Base-by-base conservation (phyloP, 768 basidiomycete species). In the Tricholoma saponaceum region DNA sequence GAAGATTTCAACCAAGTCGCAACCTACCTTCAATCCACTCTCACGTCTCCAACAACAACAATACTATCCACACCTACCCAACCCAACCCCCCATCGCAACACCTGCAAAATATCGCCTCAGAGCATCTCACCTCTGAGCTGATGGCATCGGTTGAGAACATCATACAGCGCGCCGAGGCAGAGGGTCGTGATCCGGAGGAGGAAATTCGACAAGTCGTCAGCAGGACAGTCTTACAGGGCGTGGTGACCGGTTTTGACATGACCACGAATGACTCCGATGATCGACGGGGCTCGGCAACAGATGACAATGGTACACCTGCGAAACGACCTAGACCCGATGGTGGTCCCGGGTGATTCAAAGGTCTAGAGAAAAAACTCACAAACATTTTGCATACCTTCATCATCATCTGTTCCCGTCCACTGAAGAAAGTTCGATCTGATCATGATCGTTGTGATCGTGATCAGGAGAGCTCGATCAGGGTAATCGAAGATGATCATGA, bases 1-100 rank as follows among this genome's bases (percentile, higher is more conserved):
- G 85, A 89, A 61, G 90, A 93, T 39, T 90, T 86, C 66, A 84
- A 85, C 18, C 76, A 81, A 26, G 82, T 92, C 49, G 80, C 89
- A 2, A 75, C 72, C 14, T 89, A 82, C 70, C 72, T 92, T 44
- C 79, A 82, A 60, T 75, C 80, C 7, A 70, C 66, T 46, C 64
- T 61, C 47, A 54, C 59, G 28, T 61, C 59, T 2, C 9, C 53
- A 18, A 1, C 53, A 26, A 8, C 26, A 44, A 44, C 64, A 55
- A 32, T 66, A 53, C 39, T 68, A 23, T 58, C 69, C 50, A 59
- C 66, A 32, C 52, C 59, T 53, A 57, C 66, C 37, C 51, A 57
- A 32, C 16, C 63, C 13, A 32, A 56, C 22, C 32, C 69, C 54
- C 83, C 80, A 2, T 89, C 88, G 4, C 84, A 89, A 66, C 82